These are phyloP conservation scores for Coprinopsis strossmayeri DNA, from an alignment of 768 basidiomycete genomes.

Conservation along the genomic window DNA sequence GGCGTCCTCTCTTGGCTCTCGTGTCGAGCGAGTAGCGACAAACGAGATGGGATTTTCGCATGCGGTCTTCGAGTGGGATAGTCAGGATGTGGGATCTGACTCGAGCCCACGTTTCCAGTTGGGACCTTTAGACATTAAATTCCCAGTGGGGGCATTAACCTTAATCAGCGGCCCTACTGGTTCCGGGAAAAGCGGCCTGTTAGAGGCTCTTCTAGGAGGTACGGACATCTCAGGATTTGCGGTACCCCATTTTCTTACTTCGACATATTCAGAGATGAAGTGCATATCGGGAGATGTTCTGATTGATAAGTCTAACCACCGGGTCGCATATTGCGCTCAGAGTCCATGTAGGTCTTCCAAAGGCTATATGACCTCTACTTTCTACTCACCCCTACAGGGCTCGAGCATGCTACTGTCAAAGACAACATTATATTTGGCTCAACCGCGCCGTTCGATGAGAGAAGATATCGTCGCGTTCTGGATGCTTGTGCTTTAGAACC, in stretches of 20 bases:
- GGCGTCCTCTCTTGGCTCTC: constrained; percentile 52
- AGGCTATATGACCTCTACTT: neutral
- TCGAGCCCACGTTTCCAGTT: constrained; percentile 42
- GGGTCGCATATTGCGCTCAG: constrained; percentile 65
- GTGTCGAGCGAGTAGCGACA: constrained; percentile 8
- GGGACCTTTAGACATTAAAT: constrained; percentile 48
- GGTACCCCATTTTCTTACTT: neutral
- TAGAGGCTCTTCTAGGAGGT: constrained; percentile 66
- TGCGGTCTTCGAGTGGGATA: constrained; percentile 56
- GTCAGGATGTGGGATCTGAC: constrained; percentile 17
- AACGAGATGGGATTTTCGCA: constrained; percentile 43
- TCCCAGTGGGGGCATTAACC: constrained; percentile 52
- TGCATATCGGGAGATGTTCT: constrained; percentile 47
- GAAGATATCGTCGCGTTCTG: constrained; percentile 61
- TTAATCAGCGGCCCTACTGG: constrained; percentile 62
- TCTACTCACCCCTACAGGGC: constrained; percentile 34
- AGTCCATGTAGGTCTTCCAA: constrained; percentile 40
- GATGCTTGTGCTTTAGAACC: constrained; percentile 69
- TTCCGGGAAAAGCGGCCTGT: constrained; percentile 62
- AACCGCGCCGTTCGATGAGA: constrained; percentile 47
- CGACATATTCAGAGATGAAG: constrained; percentile 46
- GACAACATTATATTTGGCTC: constrained; percentile 79
- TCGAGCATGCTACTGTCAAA: constrained; percentile 74
- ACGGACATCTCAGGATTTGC: neutral
- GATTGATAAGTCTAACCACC: constrained; percentile 49